These are phyloP conservation scores for Microbotryum scabiosae DNA, from an alignment of 1,284 basidiomycete genomes.

Conservation along the genomic window DNA sequence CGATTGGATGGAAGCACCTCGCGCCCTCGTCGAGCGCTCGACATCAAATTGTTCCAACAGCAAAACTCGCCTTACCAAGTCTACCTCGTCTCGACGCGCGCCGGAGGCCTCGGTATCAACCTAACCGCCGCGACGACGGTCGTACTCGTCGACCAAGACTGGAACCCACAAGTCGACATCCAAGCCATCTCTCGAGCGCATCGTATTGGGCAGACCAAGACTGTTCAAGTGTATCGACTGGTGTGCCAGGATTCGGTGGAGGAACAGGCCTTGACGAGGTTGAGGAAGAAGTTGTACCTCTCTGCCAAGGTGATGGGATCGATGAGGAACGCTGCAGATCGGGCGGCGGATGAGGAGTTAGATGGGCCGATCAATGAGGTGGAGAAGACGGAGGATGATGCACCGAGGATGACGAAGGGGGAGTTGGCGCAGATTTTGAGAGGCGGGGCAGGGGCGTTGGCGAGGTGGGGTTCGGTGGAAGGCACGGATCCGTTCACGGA, in stretches of 20 bases:
- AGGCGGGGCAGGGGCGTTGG: constrained; percentile 17
- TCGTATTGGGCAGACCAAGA: constrained; percentile 32
- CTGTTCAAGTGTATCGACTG: constrained; percentile 31
- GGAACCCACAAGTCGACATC: constrained; percentile 30
- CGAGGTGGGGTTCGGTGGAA: background rate
- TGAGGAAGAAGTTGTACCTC: constrained; percentile 55
- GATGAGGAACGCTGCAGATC: constrained; percentile 51
- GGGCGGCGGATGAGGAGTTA: constrained; percentile 42
- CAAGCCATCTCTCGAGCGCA: constrained; percentile 33
- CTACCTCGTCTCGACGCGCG: constrained; percentile 31
- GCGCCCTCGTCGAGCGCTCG: constrained; percentile 50
- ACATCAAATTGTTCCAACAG: constrained; percentile 56
- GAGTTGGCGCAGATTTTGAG: constrained; percentile 19
- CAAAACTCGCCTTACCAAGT: constrained; percentile 43
- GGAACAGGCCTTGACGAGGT: constrained; percentile 57
- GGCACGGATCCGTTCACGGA: constrained; percentile 18
- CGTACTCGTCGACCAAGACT: constrained; percentile 28
- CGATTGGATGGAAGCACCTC: constrained; percentile 32
- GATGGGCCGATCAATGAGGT: constrained; percentile 44
- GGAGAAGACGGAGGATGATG: constrained; percentile 43
- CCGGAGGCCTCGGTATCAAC: constrained; percentile 38
- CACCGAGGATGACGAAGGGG: constrained; percentile 47
- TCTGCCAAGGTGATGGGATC: constrained; percentile 53
- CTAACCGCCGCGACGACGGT: constrained; percentile 29
- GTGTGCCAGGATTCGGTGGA: constrained; percentile 47